Evolutionary conservation across 2,329 filamentous ascomycete species (phyloP), one percentile per base, ranked within the genome.

Genomic region (Colletotrichum godetiae): DNA sequence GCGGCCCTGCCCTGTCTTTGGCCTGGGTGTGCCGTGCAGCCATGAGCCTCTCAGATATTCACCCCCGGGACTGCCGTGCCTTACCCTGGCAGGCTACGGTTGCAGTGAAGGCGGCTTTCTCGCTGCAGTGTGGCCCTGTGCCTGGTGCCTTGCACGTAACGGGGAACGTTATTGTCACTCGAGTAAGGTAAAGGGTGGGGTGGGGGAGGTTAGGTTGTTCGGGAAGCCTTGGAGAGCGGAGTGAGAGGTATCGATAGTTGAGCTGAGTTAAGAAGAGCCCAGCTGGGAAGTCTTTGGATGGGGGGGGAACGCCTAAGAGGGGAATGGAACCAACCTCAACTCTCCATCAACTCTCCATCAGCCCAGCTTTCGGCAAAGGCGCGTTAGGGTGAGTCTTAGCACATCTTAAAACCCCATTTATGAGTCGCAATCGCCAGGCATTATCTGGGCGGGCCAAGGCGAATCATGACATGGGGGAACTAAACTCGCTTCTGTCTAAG

Each of bases 391-490:
- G 42, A 12, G 12, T 63, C 58, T 72, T 53, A 46, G 69, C 69
- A 59, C 59, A 63, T 69, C 69, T 69, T 69, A 69, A 68, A 12
- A 63, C 65, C 65, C 65, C 69, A 53, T 63, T 24, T 72, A 69
- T 72, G 66, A 52, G 69, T 68, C 69, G 65, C 53, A 63, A n/a
- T 53, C 56, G 63, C 56, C 24, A 61, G 29, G 55, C 63, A 67
- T 61, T 24, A 37, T 42, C 61, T 53, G 35, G 49, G 49, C 37
- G 46, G 60, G 52, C 67, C 67, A 57, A 65, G 35, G 19, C 24
- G 35, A 49, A 70, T 70, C 61, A 46, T 29, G 19, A 42, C 35
- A 61, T 29, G 58, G 58, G 13, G 19, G 33, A 24, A 19, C 7
- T 49, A n/a, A n/a, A 42, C 4, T 15, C 37, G 33, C 57, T 33